Evolutionary conservation across 108 stramenopile species (phyloP), one percentile per base, ranked within the genome.

Genomic region (Discostella pseudostelligera): DNA sequence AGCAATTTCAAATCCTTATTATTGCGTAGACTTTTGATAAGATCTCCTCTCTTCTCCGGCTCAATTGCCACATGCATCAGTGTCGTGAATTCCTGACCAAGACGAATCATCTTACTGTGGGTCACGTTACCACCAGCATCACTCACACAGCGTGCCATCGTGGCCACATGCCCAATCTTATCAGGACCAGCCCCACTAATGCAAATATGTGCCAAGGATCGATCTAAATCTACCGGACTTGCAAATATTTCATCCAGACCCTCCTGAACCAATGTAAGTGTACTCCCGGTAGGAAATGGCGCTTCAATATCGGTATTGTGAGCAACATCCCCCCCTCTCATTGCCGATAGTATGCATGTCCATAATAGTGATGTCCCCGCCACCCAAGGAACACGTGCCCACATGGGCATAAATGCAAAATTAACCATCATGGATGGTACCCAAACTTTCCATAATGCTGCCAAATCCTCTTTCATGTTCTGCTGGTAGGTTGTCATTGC

Each of bases 401-500:
- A 88, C 90, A 95, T 92, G 21, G 94, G 94, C 88, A 89, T 89
- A 66, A 95, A 95, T n/a, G 87, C 83, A 86, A 95, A 95, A 60
- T 95, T 95, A 26, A 91, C 21, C 7, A 87, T 40, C 22, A 87
- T 92, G 17, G 78, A 76, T 8, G 94, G 94, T 6, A 95, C 85
- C 94, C 94, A 95, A 21, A 95, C 71, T 48, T 88, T 90, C 89
- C 93, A 91, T 16, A 90, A 53, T 3, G 89, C 94, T 14, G 79
- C 11, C 59, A 92, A 44, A 71, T 93, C 91, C 44, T 89, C 91
- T 54, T 77, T 81, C 76, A 95, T 86, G 51, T 92, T 95, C 8
- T 66, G 53, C 14, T 40, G 65, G 56, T 90, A 93, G 0, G 76
- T 78, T 1, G 24, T 49, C 64, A 93, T 65, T 11, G 72, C 79